Percentiles rank a stretch among this genome's conserved stretches.
Evolutionary conservation across 2,329 filamentous ascomycete species (phyloP).

Genomic region (Stagonosporopsis chrysanthemi): DNA sequence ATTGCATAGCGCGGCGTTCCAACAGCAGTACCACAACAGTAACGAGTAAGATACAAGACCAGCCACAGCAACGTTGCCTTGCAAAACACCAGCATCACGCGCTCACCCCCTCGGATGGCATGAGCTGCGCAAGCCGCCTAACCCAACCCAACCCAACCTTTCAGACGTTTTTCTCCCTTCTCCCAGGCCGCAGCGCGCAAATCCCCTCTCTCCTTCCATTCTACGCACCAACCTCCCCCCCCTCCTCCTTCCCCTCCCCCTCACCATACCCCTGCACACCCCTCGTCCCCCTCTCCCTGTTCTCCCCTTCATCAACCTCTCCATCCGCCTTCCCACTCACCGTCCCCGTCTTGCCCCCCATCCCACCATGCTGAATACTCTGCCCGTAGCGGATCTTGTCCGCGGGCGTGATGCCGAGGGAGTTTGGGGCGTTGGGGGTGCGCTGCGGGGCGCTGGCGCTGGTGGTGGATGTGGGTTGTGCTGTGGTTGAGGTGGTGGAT

Average conservation of each 20-base stretch:
- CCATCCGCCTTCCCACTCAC: slow-evolving; percentile 44
- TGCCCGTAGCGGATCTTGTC: slow-evolving; percentile 65
- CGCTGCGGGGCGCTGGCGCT: too few relatives aligned
- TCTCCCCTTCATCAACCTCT: not conserved
- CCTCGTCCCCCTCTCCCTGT: slow-evolving; percentile 49
- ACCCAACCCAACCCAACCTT: too few relatives aligned
- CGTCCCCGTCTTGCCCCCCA: slow-evolving; percentile 60
- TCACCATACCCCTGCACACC: slow-evolving; percentile 64
- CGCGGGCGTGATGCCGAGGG: slow-evolving; percentile 48
- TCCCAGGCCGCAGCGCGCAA: too few relatives aligned
- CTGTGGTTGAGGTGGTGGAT: too few relatives aligned
- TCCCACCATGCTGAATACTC: slow-evolving; percentile 62
- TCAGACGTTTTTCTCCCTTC: too few relatives aligned
- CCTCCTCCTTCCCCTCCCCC: slow-evolving; percentile 56
- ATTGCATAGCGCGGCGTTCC: not conserved
- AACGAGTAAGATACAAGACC: too few relatives aligned
- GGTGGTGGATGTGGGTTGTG: slow-evolving; percentile 35
- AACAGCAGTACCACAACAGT: too few relatives aligned
- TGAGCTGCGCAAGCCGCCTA: too few relatives aligned
- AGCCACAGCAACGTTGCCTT: too few relatives aligned
- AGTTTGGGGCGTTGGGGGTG: slow-evolving; percentile 50
- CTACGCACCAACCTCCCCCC: slow-evolving; percentile 59
- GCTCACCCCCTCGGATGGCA: too few relatives aligned
- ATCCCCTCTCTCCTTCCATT: too few relatives aligned
- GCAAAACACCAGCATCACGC: too few relatives aligned